Conservation (phyloP, 805 yeast genomes). For the Ogataea siamensis region DNA sequence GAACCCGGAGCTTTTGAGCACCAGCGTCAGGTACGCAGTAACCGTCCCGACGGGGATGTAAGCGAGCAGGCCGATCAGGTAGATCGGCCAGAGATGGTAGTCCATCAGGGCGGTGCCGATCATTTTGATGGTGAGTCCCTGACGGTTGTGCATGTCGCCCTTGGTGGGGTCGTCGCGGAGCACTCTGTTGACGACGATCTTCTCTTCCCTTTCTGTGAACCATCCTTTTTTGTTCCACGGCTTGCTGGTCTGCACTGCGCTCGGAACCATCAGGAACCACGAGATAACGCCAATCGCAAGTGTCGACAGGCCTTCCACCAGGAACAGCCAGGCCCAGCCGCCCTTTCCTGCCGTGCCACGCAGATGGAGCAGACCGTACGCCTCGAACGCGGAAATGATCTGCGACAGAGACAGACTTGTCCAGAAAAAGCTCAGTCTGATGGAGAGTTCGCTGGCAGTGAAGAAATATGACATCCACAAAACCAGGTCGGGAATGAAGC, state of each 20-base stretch:
- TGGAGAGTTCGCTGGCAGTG: conserved; percentile 54
- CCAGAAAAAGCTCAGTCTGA: conserved; percentile 61
- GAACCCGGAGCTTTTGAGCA: conserved; percentile 50
- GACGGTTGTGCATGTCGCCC: conserved; percentile 65
- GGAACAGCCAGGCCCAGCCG: conserved; percentile 68
- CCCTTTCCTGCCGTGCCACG: conserved; percentile 42
- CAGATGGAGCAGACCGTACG: conserved; percentile 53
- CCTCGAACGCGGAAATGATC: conserved; percentile 42
- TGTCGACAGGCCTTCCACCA: conserved; percentile 62
- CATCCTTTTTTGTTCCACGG: conserved; percentile 34
- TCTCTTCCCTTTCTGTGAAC: conserved; percentile 53
- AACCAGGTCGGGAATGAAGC: conserved; percentile 63
- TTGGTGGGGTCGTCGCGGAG: conserved; percentile 62
- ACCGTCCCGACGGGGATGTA: conserved; percentile 39
- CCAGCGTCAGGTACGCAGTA: conserved; percentile 46
- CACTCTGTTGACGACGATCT: conserved; percentile 55
- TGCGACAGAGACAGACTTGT: conserved; percentile 49
- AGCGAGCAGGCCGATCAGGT: conserved; percentile 42
- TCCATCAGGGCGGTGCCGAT: conserved; percentile 43
- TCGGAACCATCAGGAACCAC: conserved; percentile 35
- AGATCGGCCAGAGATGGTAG: conserved; percentile 56
- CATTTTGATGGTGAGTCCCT: conserved; percentile 42
- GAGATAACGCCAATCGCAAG: conserved; percentile 46
- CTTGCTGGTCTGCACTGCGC: conserved; percentile 32
- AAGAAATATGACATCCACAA: conserved; percentile 68